Evolutionary conservation across 345 rosid species (phyloP).

Genomic region (Microthlaspi erraticum): DNA sequence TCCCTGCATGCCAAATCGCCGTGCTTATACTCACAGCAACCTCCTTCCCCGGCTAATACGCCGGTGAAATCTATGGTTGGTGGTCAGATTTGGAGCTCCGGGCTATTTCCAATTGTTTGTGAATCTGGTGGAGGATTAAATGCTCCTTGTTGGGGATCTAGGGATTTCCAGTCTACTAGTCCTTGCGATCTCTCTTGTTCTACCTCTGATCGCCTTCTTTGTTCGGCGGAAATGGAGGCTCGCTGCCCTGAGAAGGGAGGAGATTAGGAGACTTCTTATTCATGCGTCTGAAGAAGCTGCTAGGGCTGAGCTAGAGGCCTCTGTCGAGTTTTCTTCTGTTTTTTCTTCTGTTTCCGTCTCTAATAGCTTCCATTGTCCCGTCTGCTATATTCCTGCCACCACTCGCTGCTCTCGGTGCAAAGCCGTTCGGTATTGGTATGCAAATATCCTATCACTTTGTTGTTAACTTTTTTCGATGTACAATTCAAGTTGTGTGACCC

Average conservation of each 20-base stretch:
- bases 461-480: not conserved
- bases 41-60: slow-evolving; percentile 24
- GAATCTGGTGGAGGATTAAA: slow-evolving; percentile 69
- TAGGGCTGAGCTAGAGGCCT: slow-evolving; percentile 84
- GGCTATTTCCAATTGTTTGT: slow-evolving; percentile 49
- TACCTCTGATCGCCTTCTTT: slow-evolving; percentile 54
- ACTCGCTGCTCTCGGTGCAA: slow-evolving; percentile 90
- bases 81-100: slow-evolving; percentile 46
- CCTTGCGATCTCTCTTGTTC: slow-evolving; percentile 56
- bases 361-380: slow-evolving; percentile 63
- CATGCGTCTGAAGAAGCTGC: slow-evolving; percentile 86
- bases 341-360: slow-evolving; percentile 49
- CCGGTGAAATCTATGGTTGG: slow-evolving; percentile 55
- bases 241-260: slow-evolving; percentile 62
- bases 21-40: slow-evolving; percentile 10
- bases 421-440: slow-evolving; percentile 90
- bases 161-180: slow-evolving; percentile 81
- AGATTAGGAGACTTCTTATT: slow-evolving; percentile 74
- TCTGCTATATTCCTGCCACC: slow-evolving; percentile 75
- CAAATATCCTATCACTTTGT: not conserved
- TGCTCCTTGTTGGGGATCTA: slow-evolving; percentile 83
- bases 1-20: slow-evolving; percentile 43
- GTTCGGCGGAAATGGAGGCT: slow-evolving; percentile 77
- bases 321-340: slow-evolving; percentile 48
- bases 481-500: not conserved